Percentiles rank a stretch among this genome's conserved stretches.
phyloP scores from a whole-genome alignment of 2,329 filamentous ascomycete species.

The Escovopsis sp. region DNA sequence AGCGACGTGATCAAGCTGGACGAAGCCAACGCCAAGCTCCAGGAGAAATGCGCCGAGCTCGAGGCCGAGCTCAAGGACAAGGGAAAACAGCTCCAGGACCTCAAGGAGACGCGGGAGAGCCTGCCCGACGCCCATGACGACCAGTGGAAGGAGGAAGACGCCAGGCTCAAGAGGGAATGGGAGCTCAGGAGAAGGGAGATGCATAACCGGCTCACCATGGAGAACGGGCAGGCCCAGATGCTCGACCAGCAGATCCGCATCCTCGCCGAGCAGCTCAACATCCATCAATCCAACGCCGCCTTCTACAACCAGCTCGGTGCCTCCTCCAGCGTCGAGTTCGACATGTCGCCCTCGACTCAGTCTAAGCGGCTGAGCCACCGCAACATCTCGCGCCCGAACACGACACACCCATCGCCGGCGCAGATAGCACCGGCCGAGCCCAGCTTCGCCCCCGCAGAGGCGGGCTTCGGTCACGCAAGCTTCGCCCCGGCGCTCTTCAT shows the following conservation, averaged over 20 bases:
- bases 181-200: conserved; percentile 37
- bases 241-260: conserved; percentile 32
- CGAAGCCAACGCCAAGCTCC: conserved; percentile 42
- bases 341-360: conserved; percentile 25
- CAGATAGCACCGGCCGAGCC: conserved; percentile 24
- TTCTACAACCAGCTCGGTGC: conserved; percentile 21
- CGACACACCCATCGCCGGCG: conserved; percentile 25
- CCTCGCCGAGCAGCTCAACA: conserved; percentile 31
- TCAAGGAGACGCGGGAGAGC: conserved; percentile 56
- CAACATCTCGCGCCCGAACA: conserved; percentile 31
- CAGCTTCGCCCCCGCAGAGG: conserved; percentile 29
- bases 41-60: conserved; percentile 48
- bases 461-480: conserved; percentile 38
- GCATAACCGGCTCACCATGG: conserved; percentile 32
- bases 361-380: conserved; percentile 33
- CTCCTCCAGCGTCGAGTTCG: conserved; percentile 30
- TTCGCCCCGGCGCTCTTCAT: conserved; percentile 41
- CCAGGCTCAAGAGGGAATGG: conserved; percentile 40
- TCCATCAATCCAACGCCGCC: conserved; percentile 26
- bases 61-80: conserved; percentile 58
- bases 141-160: conserved; percentile 36
- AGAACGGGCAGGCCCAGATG: conserved; percentile 31
- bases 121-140: conserved; percentile 48
- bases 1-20: conserved; percentile 36
- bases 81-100: conserved; percentile 53